Conservation (phyloP, 108 stramenopile genomes). For the Cyclotella atomus region DNA sequence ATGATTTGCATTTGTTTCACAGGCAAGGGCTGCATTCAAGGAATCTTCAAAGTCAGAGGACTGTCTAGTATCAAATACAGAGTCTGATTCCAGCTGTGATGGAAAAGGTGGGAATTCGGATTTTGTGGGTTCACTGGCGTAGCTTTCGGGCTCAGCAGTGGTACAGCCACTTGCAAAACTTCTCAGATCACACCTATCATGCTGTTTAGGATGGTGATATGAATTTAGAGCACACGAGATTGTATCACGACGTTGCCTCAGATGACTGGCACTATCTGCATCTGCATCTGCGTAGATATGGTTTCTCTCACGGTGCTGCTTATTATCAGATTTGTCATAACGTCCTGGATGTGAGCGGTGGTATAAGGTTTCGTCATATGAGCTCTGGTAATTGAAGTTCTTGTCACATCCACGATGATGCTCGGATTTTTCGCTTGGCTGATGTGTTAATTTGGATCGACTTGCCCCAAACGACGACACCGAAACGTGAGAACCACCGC, state of each 20-base stretch:
- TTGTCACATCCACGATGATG: too few species aligned
- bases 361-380: too few species aligned
- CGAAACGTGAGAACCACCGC: too few species aligned
- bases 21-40: background rate
- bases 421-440: too few species aligned
- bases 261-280: background rate
- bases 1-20: background rate
- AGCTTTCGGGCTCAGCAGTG: conserved; percentile 1
- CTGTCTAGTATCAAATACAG: background rate
- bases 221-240: background rate
- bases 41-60: background rate
- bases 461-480: too few species aligned
- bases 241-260: background rate
- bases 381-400: too few species aligned
- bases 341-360: too few species aligned
- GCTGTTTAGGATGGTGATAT: background rate
- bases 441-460: too few species aligned
- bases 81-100: background rate
- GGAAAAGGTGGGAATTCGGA: conserved; percentile 4
- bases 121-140: background rate
- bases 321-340: too few species aligned
- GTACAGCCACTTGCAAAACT: conserved; percentile 8
- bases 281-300: too few species aligned
- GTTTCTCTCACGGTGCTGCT: too few species aligned
- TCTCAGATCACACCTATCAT: background rate